These are phyloP conservation scores for Kluyveromyces nonfermentans DNA, from an alignment of 805 yeast genomes.

Conservation along the genomic window DNA sequence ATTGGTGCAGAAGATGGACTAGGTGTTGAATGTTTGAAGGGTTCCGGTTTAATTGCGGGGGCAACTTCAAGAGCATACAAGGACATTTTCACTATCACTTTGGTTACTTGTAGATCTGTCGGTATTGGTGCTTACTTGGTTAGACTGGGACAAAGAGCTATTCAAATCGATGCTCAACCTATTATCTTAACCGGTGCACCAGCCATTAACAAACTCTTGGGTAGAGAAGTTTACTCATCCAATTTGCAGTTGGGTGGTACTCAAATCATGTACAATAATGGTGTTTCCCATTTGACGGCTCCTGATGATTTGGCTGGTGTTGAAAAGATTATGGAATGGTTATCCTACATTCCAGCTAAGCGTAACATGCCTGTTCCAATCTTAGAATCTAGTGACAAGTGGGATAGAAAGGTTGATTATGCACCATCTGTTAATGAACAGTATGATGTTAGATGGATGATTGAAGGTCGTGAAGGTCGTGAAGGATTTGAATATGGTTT, in stretches of 20 bases:
- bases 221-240: conserved; percentile 94
- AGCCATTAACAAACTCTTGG: conserved; percentile 91
- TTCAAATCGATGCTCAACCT: conserved; percentile 98
- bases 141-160: conserved; percentile 97
- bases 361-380: conserved; percentile 88
- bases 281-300: conserved; percentile 98
- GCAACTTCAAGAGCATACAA: conserved; percentile 96
- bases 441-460: conserved; percentile 92
- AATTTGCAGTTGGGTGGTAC: conserved; percentile 99
- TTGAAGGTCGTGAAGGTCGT: conserved; percentile 68
- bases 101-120: conserved; percentile 98
- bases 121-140: conserved; percentile 99
- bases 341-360: conserved; percentile 87
- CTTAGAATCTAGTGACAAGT: conserved; percentile 65
- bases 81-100: conserved; percentile 94
- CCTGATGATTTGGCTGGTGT: conserved; percentile 94
- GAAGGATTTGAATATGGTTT: conserved; percentile 78
- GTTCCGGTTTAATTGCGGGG: conserved; percentile 98
- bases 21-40: conserved; percentile 97
- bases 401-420: conserved; percentile 92
- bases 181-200: conserved; percentile 98
- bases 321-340: conserved; percentile 88
- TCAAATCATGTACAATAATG: conserved; percentile 95
- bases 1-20: conserved; percentile 93
- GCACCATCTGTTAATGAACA: conserved; percentile 61